These are phyloP conservation scores for Triadica sebifera DNA, from an alignment of 345 rosid genomes.

Conservation along the genomic window DNA sequence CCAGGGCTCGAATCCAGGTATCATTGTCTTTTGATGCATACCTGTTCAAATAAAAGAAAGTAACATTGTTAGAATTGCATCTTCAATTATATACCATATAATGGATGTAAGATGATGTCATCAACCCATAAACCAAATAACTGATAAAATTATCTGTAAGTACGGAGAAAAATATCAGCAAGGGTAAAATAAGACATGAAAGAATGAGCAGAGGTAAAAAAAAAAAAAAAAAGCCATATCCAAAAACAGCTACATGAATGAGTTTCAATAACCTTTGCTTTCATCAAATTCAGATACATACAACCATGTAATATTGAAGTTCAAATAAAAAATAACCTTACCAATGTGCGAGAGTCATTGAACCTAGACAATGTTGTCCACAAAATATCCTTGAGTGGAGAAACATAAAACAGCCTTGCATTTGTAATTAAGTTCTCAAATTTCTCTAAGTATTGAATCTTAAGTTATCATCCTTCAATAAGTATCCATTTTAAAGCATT, in stretches of 20 bases:
- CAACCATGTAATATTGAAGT: neutral
- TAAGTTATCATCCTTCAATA: neutral
- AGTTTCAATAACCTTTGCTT: neutral
- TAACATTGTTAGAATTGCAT: neutral
- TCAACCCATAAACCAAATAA: neutral
- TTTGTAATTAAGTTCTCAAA: neutral
- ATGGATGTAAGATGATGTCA: neutral
- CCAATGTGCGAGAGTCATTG: neutral
- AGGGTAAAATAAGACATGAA: neutral
- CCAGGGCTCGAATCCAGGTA: conserved; percentile 81
- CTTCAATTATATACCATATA: neutral
- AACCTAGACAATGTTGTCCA: neutral
- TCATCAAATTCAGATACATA: neutral
- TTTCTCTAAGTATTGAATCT: neutral
- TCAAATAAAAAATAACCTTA: neutral
- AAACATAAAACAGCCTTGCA: neutral
- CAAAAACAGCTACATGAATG: neutral
- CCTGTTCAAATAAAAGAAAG: conserved; percentile 39
- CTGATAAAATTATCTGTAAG: neutral
- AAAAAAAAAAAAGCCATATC: neutral
- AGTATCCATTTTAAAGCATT: neutral
- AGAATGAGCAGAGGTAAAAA: neutral
- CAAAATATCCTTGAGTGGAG: neutral
- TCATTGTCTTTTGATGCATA: conserved; percentile 93
- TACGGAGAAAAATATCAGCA: neutral